Evolutionary conservation across 1,139 yeast genomes (phyloP).

Genomic region (Scheffersomyces quercinus): DNA sequence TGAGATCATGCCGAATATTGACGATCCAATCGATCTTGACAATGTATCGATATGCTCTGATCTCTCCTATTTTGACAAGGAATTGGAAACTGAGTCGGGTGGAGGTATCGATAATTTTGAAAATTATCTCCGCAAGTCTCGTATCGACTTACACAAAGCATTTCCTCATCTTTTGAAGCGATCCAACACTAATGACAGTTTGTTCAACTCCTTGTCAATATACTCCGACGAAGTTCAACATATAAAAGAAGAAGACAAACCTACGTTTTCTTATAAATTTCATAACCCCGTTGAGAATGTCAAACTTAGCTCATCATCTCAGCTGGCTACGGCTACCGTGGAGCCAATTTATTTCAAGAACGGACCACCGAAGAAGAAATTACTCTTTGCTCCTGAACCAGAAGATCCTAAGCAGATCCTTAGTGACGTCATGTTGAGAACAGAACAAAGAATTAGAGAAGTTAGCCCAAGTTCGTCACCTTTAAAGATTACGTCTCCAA

Average conservation of each 20-base stretch:
- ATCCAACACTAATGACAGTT: constrained; percentile 28
- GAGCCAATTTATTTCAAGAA: constrained; percentile 25
- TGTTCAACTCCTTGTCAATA: constrained; percentile 11
- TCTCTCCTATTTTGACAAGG: constrained; percentile 17
- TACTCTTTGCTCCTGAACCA: constrained; percentile 1
- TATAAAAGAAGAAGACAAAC: constrained; percentile 3
- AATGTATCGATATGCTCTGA: constrained; percentile 27
- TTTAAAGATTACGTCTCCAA: neutral
- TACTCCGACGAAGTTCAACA: constrained; percentile 2
- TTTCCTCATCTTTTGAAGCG: constrained; percentile 33
- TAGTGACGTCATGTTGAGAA: constrained; percentile 19
- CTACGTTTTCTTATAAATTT: constrained; percentile 21
- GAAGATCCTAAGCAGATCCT: constrained; percentile 16
- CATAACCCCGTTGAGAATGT: constrained; percentile 43
- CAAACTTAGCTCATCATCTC: constrained; percentile 18
- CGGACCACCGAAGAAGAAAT: constrained; percentile 1
- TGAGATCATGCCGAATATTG: constrained; percentile 6
- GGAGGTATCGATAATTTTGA: constrained; percentile 32
- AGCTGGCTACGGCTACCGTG: constrained; percentile 27
- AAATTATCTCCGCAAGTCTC: constrained; percentile 34
- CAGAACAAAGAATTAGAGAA: constrained; percentile 6
- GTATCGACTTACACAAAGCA: constrained; percentile 31
- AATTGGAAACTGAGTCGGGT: neutral
- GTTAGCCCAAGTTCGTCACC: constrained; percentile 6
- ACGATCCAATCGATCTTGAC: constrained; percentile 18